Evolutionary conservation across 23 red algal genomes (phyloP).

Genomic region (Pyropia haitanensis): DNA sequence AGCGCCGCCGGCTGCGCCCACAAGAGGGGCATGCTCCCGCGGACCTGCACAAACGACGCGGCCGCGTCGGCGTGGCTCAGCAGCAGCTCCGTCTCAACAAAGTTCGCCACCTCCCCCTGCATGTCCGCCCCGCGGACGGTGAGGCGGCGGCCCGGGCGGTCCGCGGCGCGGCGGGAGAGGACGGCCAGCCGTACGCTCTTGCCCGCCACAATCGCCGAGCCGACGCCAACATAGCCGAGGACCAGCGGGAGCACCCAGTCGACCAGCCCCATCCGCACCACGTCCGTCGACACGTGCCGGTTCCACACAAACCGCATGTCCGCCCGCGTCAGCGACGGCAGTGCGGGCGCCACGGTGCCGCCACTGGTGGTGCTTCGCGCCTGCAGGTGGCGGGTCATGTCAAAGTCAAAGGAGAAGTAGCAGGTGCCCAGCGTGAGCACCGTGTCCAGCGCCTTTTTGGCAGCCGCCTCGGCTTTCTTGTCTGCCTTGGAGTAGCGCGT

Average conservation of each 20-base stretch:
- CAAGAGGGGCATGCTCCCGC: constrained; percentile 77
- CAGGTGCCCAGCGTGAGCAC: constrained; percentile 26
- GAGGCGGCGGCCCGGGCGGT: constrained; percentile 72
- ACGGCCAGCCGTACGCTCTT: constrained; percentile 68
- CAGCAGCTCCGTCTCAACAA: constrained; percentile 90
- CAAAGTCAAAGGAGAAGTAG: constrained; percentile 51
- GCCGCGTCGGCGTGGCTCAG: constrained; percentile 42
- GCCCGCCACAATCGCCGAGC: constrained; percentile 43
- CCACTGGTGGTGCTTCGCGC: constrained; percentile 22
- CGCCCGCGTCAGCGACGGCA: constrained; percentile 36
- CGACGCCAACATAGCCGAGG: constrained; percentile 59
- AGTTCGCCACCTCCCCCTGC: constrained; percentile 83
- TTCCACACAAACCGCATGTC: constrained; percentile 71
- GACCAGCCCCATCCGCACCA: constrained; percentile 25
- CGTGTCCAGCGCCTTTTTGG: constrained; percentile 24
- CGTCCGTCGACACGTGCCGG: constrained; percentile 40
- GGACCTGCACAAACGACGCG: constrained; percentile 65
- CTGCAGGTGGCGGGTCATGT: constrained; percentile 42
- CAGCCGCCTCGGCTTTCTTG: constrained; percentile 22
- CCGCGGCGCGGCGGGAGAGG: constrained; percentile 46
- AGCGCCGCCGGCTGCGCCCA: constrained; percentile 78
- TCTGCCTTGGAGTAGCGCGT: constrained; percentile 21
- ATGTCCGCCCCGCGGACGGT: constrained; percentile 73
- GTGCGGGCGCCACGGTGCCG: constrained; percentile 18
- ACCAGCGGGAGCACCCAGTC: constrained; percentile 52